These are phyloP conservation scores for Pholiota molesta DNA, from an alignment of 768 basidiomycete species.

Conservation along the genomic window DNA sequence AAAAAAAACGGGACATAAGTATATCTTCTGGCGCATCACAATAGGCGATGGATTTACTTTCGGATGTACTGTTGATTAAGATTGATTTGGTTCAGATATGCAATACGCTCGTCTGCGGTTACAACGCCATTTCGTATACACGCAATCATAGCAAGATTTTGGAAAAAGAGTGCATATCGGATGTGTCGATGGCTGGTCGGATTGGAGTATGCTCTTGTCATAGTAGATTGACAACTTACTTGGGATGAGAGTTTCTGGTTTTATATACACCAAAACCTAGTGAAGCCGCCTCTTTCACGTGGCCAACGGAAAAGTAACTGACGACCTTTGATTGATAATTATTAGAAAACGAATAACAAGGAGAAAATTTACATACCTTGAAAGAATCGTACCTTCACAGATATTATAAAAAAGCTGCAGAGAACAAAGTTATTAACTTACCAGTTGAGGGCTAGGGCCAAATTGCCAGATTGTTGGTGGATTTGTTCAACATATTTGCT, in stretches of 20 bases:
- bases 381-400: conserved; percentile 61
- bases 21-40: neutral
- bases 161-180: conserved; percentile 71
- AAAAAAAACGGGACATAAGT: neutral
- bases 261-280: conserved; percentile 68
- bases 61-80: conserved; percentile 64
- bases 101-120: conserved; percentile 32
- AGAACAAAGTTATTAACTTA: conserved; percentile 28
- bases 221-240: conserved; percentile 43
- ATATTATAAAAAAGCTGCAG: neutral
- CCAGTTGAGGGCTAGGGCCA: conserved; percentile 63
- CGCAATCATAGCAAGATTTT: conserved; percentile 66
- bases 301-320: conserved; percentile 66
- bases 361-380: conserved; percentile 43
- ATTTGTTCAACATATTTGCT: conserved; percentile 51
- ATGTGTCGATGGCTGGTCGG: conserved; percentile 62
- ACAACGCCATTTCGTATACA: conserved; percentile 53
- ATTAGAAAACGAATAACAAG: conserved; percentile 1
- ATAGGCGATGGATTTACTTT: conserved; percentile 41
- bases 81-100: conserved; percentile 59
- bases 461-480: conserved; percentile 46
- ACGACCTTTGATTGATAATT: conserved; percentile 47
- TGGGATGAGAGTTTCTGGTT: conserved; percentile 61
- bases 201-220: conserved; percentile 5
- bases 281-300: conserved; percentile 55